A percentile compares a stretch with the other conserved stretches of the same genome.
These are phyloP conservation scores for Gamsiella multidivaricata DNA, from an alignment of 192 early-diverging fungal species.

Conservation along the genomic window DNA sequence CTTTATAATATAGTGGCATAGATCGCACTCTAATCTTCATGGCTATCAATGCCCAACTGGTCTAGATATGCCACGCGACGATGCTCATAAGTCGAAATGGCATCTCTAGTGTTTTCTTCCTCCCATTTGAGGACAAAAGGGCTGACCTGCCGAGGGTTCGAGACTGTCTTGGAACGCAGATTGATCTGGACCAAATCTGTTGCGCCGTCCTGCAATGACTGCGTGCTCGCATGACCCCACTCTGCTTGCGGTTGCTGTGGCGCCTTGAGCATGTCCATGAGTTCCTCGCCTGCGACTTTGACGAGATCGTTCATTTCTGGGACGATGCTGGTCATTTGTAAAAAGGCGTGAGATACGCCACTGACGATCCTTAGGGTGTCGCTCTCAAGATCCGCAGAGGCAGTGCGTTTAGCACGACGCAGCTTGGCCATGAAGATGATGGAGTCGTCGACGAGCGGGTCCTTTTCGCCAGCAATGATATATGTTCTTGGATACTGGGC, in stretches of 20 bases:
- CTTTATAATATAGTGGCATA: background rate
- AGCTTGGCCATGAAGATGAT: constrained; percentile 90
- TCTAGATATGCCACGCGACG: constrained; percentile 50
- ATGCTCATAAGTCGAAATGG: constrained; percentile 42
- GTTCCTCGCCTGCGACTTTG: constrained; percentile 55
- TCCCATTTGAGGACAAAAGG: constrained; percentile 37
- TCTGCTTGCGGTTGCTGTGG: background rate
- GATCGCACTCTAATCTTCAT: constrained; percentile 22
- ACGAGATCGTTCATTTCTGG: constrained; percentile 73
- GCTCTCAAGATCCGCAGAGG: constrained; percentile 20
- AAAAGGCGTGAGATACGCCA: constrained; percentile 72
- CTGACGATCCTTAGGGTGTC: constrained; percentile 72
- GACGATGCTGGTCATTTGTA: constrained; percentile 77
- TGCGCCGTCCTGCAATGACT: constrained; percentile 1
- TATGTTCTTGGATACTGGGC: constrained; percentile 92
- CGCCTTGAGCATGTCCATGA: constrained; percentile 32
- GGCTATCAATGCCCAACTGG: constrained; percentile 41
- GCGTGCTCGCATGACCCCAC: constrained; percentile 18
- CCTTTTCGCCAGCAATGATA: constrained; percentile 94
- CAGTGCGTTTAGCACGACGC: constrained; percentile 78
- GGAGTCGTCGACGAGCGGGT: constrained; percentile 97
- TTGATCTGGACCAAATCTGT: constrained; percentile 14
- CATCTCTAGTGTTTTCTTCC: constrained; percentile 32
- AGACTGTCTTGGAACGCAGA: background rate
- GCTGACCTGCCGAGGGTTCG: constrained; percentile 29